Evolutionary conservation across 495 filamentous ascomycete species (phyloP), one percentile per base, ranked within the genome.

Genomic region (Jackrogersella multiformis): DNA sequence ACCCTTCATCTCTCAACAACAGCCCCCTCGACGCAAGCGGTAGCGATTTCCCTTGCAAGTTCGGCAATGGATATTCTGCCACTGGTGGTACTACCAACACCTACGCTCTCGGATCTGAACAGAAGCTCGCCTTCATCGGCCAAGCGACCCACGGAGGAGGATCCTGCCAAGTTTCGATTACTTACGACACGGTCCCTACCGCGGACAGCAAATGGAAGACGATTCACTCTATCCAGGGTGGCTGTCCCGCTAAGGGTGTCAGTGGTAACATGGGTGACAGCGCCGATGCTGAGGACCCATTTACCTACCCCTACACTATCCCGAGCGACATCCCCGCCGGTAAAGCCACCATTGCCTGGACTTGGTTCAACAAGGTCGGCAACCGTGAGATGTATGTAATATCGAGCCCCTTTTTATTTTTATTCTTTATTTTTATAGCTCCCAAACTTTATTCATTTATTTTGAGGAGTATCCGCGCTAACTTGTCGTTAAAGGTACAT

Each of bases 331-430:
- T 91, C 38, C 85, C 85, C 6, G 75, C 82, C 5, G 90, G 90
- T 8, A 81, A 84, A 45, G 91, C 87, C 2, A 87, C 88, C 1
- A 80, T 97, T 41, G 89, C 90, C 13, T 97, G 92, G 84, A 90
- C 90, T 3, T 97, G 94, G 94, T 89, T 94, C 81, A 97, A 97
- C 86, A 89, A 88, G 65, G 74, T 93, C 54, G 92, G 92, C 48
- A 92, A 93, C 79, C 86, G 92, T 18, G 94, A 97, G 76, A 92
- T 96, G 21, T 20, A 42, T 18, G n/a, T 20, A 42, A 42, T 18
- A 16, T 20, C 4, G 20, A 20, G 15, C 8, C 8, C 16, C 16
- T 7, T 35, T 12, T 12, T 13, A 4, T 12, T 13, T 9, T 35
- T 42, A 38, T 38, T 38, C 16, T 38, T n/a, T 5, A 38, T 1